Base-by-base conservation (phyloP, 495 filamentous ascomycete species). In the Penicillium chermesinum region DNA sequence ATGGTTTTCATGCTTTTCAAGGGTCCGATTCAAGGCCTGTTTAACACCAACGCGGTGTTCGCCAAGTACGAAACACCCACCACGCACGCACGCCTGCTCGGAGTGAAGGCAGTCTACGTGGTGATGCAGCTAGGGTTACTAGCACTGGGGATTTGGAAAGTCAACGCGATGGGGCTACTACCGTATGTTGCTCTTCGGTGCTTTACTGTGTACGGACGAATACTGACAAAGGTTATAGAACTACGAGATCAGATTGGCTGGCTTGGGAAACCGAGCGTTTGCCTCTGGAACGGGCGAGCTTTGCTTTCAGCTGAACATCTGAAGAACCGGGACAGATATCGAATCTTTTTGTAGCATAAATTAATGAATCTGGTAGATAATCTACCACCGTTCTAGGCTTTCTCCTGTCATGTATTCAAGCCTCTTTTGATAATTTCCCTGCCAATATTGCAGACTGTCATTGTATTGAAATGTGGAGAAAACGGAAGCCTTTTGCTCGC, bases 1-100 rank as follows among this genome's bases (percentile, higher is more conserved):
- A 97, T 97, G 93, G 90, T 96, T 7, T 89, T 87, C 55, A 96
- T 96, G 88, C 80, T 95, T 37, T 99, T 99, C 80, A 96, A 96
- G 75, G 91, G 86, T 52, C 93, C 93, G 12, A 81, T 97, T 46
- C 81, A 87, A 69, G 93, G 89, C 38, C 72, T 99, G 37, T 63
- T 95, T 37, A 75, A 69, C 40, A 88, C 89, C 38, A 86, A 88
- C 58, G 74, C 79, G 51, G 85, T 84, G 14, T 99, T 99, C 62
- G 76, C 85, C 55, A 82, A 86, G 45, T 94, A 94, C 68, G 90
- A 96, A 66, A 89, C 87, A 22, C 84, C 90, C 21, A 81, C 77
- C n/a, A 94, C 86, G 38, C 76, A 77, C 58, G 61, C 61, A 7
- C 81, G 86, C 51, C 71, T 99, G 47, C 60, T 90, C 45, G 74